A percentile compares a stretch with the other conserved stretches of the same genome.
phyloP scores from a whole-genome alignment of 2,329 filamentous ascomycete species.

The Colletotrichum melonis region DNA sequence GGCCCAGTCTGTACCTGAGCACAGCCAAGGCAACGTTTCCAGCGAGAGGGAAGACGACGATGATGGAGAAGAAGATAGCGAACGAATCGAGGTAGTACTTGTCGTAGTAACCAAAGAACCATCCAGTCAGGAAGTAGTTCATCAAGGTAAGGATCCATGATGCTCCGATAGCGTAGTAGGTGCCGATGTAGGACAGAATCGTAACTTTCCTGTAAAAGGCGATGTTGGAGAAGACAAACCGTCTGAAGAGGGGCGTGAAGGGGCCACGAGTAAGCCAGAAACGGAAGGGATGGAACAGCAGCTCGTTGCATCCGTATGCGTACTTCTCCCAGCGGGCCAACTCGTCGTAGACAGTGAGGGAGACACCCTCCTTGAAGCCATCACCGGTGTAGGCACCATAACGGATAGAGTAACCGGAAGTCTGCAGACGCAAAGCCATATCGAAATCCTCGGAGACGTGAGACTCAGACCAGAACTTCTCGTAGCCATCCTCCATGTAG shows the following conservation, averaged over 20 bases:
- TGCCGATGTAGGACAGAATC: constrained; percentile 76
- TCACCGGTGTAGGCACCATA: constrained; percentile 76
- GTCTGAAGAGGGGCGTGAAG: constrained; percentile 72
- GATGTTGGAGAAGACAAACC: constrained; percentile 71
- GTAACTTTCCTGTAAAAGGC: constrained; percentile 75
- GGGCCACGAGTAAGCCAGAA: constrained; percentile 72
- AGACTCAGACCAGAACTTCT: constrained; percentile 80
- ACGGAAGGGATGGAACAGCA: constrained; percentile 75
- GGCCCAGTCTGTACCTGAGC: constrained; percentile 70
- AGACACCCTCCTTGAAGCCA: constrained; percentile 80
- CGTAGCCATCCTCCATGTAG: constrained; percentile 62
- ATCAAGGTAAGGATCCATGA: constrained; percentile 74
- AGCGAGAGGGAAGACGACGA: constrained; percentile 73
- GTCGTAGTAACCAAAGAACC: constrained; percentile 75
- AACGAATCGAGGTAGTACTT: constrained; percentile 77
- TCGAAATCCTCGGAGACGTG: constrained; percentile 85
- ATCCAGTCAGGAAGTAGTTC: constrained; percentile 80
- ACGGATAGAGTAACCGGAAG: constrained; percentile 74
- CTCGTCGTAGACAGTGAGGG: constrained; percentile 79
- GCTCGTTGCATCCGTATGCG: constrained; percentile 77
- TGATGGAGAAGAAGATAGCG: constrained; percentile 71
- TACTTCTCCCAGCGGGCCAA: constrained; percentile 80
- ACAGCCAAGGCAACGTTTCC: constrained; percentile 71
- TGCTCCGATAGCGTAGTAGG: constrained; percentile 75
- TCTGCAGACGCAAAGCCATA: constrained; percentile 78